Evolutionary conservation across 1,139 yeast genomes (phyloP).

Genomic region (Pichia sp.): DNA sequence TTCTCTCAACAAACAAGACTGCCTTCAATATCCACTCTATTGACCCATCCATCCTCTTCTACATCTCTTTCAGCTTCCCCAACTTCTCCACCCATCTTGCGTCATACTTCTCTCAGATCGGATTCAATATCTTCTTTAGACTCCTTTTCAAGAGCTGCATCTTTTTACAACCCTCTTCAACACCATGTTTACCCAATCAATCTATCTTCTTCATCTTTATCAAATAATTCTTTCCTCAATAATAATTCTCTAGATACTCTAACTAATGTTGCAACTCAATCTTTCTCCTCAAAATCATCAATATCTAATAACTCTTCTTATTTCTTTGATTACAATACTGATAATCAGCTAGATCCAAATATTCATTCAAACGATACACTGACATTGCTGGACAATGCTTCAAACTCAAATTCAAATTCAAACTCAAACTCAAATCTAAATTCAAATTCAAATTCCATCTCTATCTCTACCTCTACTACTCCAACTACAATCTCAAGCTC

Average conservation of each 20-base stretch:
- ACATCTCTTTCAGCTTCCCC: neutral
- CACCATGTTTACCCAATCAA: slow-evolving; percentile 1
- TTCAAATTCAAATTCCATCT: neutral
- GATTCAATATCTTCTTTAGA: slow-evolving; percentile 10
- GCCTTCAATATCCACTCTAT: slow-evolving; percentile 10
- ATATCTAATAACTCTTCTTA: too few species aligned
- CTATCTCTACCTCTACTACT: neutral
- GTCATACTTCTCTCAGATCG: slow-evolving; percentile 14
- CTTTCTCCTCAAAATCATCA: slow-evolving; percentile 8
- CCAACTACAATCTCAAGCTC: neutral
- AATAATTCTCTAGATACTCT: slow-evolving; percentile 14
- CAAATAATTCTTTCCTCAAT: neutral
- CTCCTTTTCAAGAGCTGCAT: slow-evolving; percentile 20
- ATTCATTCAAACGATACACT: slow-evolving; percentile 1
- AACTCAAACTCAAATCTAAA: neutral
- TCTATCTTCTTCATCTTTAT: neutral
- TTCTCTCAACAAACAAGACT: neutral
- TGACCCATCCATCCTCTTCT: neutral
- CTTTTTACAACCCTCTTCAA: slow-evolving; percentile 7
- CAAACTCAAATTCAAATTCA: neutral
- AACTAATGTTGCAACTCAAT: slow-evolving; percentile 16
- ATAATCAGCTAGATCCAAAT: too few species aligned
- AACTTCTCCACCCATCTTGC: slow-evolving; percentile 3
- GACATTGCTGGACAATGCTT: neutral
- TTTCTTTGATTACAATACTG: too few species aligned